Evolutionary conservation across 345 rosid species (phyloP).

Genomic region (Moricandia moricandioides): DNA sequence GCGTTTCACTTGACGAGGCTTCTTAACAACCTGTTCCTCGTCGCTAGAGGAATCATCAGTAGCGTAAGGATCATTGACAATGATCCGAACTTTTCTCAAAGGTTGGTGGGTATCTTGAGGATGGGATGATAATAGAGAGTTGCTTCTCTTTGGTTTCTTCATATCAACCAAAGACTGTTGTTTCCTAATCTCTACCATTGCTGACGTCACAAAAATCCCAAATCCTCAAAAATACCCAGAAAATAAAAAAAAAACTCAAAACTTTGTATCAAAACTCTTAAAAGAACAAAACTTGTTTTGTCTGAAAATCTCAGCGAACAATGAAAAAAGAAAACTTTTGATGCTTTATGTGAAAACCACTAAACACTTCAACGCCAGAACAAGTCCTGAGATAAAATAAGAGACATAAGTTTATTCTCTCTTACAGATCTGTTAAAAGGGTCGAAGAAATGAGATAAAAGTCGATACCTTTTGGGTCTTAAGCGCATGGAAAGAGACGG

Average conservation of each 20-base stretch:
- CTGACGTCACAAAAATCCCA: constrained; percentile 28
- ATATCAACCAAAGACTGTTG: constrained; percentile 16
- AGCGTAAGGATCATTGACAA: constrained; percentile 74
- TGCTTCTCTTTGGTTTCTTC: constrained; percentile 28
- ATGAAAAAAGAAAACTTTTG: constrained; percentile 46
- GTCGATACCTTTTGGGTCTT: constrained; percentile 58
- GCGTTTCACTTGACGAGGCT: constrained; percentile 39
- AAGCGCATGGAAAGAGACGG: constrained; percentile 90
- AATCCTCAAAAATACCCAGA: constrained; percentile 31
- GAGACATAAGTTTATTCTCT: neutral
- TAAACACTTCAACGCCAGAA: constrained; percentile 74
- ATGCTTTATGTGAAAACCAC: constrained; percentile 68
- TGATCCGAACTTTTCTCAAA: constrained; percentile 61
- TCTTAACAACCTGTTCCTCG: constrained; percentile 47
- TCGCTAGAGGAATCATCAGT: constrained; percentile 86
- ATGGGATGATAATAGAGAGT: neutral
- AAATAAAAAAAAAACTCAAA: neutral
- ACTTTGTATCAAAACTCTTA: neutral
- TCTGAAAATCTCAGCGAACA: constrained; percentile 55
- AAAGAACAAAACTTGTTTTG: constrained; percentile 25
- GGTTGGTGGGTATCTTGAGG: constrained; percentile 26
- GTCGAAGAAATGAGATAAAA: neutral
- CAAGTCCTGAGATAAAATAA: constrained; percentile 58
- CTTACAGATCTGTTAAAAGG: neutral
- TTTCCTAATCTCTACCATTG: constrained; percentile 39